Evolutionary conservation across 1,284 basidiomycete species (phyloP), one percentile per base, ranked within the genome.

Genomic region (Apiotrichum akiyoshidainum): DNA sequence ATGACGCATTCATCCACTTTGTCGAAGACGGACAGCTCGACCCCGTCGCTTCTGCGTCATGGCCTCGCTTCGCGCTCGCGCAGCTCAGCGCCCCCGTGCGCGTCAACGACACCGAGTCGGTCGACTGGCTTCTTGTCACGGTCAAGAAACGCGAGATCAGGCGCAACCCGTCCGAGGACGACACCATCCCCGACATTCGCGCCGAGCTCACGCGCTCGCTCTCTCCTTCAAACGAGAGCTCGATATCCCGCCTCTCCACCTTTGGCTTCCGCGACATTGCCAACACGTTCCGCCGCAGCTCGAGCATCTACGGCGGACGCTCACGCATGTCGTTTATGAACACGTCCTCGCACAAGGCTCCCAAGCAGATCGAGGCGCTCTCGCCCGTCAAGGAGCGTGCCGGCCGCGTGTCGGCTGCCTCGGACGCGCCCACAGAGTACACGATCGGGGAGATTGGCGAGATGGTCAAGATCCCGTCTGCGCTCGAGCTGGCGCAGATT

Each of bases 1-100:
- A 76, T 46, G 72, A 76, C 47, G 58, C 61, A 2, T 76, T 76
- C 63, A 58, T 72, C 19, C 45, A 65, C 9, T 74, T 74, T 58
- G 66, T 69, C 17, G 68, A 73, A 37, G 73, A 76, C 49, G 70
- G 60, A 26, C 69, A 68, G 47, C 57, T 65, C 1, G 73, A 76
- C 52, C 44, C 60, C 5, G 35, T 59, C 1, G 60, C 61, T 4
- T 60, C 59, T 0, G 19, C 46, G 1, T 45, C 40, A 8, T 76
- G 72, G 74, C 72, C 74, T 1, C 53, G 63, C 16, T 74, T 73
- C 57, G 59, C 67, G 5, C 63, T 73, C 37, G 58, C 70, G 40
- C 65, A 68, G 48, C 64, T 74, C n/a, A 49, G 51, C 39, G 40
- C 42, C 44, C 59, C 55, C n/a, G 51, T 52, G 13, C 16, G 22